These are phyloP conservation scores for Backusella tarrabulga DNA, from an alignment of 192 early-diverging fungal genomes.

Conservation along the genomic window DNA sequence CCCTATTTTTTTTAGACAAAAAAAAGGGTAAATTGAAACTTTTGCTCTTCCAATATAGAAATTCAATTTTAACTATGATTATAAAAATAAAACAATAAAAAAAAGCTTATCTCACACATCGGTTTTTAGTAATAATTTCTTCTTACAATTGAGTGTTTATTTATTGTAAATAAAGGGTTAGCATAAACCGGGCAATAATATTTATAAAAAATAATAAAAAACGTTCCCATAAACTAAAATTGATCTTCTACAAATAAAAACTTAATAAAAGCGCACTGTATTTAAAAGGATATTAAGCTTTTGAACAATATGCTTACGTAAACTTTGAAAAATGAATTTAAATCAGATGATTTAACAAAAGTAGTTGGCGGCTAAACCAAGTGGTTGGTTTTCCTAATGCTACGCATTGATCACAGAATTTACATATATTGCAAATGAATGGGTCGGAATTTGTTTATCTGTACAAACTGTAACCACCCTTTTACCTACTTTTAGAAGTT, in stretches of 20 bases:
- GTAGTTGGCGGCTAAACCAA: neutral
- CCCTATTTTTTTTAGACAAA: neutral
- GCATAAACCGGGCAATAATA: neutral
- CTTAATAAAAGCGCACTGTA: neutral
- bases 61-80: neutral
- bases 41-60: neutral
- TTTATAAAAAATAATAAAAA: neutral
- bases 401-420: neutral
- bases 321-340: neutral
- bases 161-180: neutral
- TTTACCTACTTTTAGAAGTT: neutral
- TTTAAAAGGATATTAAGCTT: neutral
- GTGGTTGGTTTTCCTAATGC: neutral
- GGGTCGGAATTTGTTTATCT: neutral
- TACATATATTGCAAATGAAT: neutral
- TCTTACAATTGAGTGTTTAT: neutral
- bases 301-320: neutral
- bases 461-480: neutral
- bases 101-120: neutral
- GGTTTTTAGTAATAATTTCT: neutral
- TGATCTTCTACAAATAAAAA: neutral
- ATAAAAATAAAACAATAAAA: slow-evolving; percentile 6
- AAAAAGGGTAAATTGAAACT: neutral
- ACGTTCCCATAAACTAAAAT: neutral
- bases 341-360: slow-evolving; percentile 1